Percentiles rank a stretch among this genome's conserved stretches.
These are phyloP conservation scores for Centella asiatica DNA, from an alignment of 129 eudicot species.

Conservation along the genomic window DNA sequence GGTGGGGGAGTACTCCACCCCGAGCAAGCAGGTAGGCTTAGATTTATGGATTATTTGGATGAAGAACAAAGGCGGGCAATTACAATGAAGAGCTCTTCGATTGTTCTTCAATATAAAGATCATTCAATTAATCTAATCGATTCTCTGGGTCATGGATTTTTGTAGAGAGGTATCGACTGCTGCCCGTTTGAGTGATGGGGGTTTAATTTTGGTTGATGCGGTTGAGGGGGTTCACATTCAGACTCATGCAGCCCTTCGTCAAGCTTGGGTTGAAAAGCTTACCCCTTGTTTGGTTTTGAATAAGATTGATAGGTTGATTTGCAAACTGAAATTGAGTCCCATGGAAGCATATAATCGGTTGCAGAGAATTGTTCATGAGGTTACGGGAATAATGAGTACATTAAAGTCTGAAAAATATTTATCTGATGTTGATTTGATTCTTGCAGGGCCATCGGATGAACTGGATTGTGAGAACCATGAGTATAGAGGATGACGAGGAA, in stretches of 20 bases:
- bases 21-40: slow-evolving; percentile 82
- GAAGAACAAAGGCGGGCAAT: slow-evolving; percentile 96
- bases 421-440: slow-evolving; percentile 88
- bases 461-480: slow-evolving; percentile 43
- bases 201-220: slow-evolving; percentile 85
- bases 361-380: slow-evolving; percentile 83
- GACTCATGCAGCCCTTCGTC: slow-evolving; percentile 90
- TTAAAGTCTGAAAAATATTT: slow-evolving; percentile 84
- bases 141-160: slow-evolving; percentile 98
- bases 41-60: slow-evolving; percentile 85
- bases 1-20: slow-evolving; percentile 91
- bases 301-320: slow-evolving; percentile 89
- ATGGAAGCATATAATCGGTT: slow-evolving; percentile 75
- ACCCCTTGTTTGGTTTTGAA: slow-evolving; percentile 84
- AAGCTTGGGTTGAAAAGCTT: slow-evolving; percentile 94
- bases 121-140: slow-evolving; percentile 68
- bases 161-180: slow-evolving; percentile 99
- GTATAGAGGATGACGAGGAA: slow-evolving; percentile 84
- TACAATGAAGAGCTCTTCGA: slow-evolving; percentile 94
- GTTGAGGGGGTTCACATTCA: slow-evolving; percentile 98
- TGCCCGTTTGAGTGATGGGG: slow-evolving; percentile 91
- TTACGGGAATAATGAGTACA: slow-evolving; percentile 71
- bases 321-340: slow-evolving; percentile 73
- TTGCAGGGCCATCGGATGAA: slow-evolving; percentile 50
- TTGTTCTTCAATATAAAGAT: slow-evolving; percentile 41